A percentile compares a stretch with the other conserved stretches of the same genome.
Evolutionary conservation across 257 asterid genomes (phyloP).

Genomic region (Salvia hispanica): DNA sequence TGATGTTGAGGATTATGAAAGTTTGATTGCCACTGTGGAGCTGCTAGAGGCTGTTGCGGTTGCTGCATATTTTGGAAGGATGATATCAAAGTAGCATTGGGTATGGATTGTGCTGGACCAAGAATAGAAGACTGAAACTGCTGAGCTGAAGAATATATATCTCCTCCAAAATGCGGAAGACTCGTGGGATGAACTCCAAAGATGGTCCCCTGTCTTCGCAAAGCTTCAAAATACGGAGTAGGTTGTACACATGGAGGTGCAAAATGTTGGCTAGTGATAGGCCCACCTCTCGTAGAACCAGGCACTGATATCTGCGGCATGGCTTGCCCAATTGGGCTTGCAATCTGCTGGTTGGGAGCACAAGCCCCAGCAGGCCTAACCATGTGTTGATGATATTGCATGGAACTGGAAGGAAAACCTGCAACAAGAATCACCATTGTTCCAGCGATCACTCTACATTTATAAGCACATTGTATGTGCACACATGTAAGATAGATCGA

Average conservation of each 20-base stretch:
- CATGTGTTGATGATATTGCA: conserved; percentile 44
- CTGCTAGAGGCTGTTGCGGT: conserved; percentile 14
- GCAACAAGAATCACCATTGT: conserved; percentile 30
- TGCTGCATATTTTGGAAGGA: background rate
- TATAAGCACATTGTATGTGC: background rate
- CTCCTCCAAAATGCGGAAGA: conserved; percentile 36
- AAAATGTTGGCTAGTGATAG: conserved; percentile 32
- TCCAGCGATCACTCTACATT: background rate
- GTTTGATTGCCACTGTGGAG: conserved; percentile 21
- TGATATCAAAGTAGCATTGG: conserved; percentile 7
- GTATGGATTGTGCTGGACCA: conserved; percentile 22
- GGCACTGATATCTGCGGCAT: conserved; percentile 27
- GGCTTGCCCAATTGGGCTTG: conserved; percentile 9
- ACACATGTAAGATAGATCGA: background rate
- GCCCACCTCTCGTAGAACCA: conserved; percentile 21
- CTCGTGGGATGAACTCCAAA: conserved; percentile 34
- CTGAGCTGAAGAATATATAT: conserved; percentile 49
- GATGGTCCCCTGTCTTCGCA: background rate
- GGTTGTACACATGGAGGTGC: conserved; percentile 33
- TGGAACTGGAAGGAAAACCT: conserved; percentile 42
- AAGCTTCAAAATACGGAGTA: conserved; percentile 36
- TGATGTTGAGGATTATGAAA: conserved; percentile 22
- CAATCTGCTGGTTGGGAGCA: conserved; percentile 11
- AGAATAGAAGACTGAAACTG: conserved; percentile 51
- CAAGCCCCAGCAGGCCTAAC: conserved; percentile 31